Conservation (phyloP, 1,284 basidiomycete genomes). For the Puccinia hordei region DNA sequence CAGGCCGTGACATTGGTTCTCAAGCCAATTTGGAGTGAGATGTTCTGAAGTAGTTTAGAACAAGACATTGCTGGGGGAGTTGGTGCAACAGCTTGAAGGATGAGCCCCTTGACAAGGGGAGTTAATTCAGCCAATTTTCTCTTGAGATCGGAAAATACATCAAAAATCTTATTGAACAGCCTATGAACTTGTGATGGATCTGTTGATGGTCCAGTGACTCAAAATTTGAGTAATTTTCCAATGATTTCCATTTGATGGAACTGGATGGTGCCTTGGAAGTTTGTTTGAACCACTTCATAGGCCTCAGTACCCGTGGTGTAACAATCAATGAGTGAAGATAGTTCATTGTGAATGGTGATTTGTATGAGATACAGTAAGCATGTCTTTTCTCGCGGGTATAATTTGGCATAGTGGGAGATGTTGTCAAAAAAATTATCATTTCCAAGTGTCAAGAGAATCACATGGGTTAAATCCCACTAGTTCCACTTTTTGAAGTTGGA, state of each 20-base stretch:
- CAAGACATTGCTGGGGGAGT: background rate
- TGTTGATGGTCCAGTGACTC: background rate
- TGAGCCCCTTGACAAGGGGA: background rate
- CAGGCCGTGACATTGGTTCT: background rate
- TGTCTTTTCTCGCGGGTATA: background rate
- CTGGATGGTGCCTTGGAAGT: background rate
- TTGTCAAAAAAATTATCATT: background rate
- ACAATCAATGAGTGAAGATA: background rate
- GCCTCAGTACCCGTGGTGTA: background rate
- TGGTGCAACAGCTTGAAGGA: background rate
- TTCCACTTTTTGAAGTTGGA: conserved; percentile 7
- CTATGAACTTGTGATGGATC: background rate
- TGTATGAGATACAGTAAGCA: background rate
- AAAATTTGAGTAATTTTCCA: background rate
- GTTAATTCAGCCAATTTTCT: background rate
- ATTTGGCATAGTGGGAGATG: background rate
- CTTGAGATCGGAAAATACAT: background rate
- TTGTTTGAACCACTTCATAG: background rate
- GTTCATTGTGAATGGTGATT: background rate
- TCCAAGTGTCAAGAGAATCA: background rate
- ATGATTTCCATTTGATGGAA: conserved; percentile 6
- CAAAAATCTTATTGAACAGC: background rate
- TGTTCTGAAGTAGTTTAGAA: conserved; percentile 7
- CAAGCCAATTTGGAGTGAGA: background rate
- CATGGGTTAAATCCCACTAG: background rate